These are phyloP conservation scores for Aureobasidium vineae DNA, from an alignment of 2,329 filamentous ascomycete genomes.

Conservation along the genomic window DNA sequence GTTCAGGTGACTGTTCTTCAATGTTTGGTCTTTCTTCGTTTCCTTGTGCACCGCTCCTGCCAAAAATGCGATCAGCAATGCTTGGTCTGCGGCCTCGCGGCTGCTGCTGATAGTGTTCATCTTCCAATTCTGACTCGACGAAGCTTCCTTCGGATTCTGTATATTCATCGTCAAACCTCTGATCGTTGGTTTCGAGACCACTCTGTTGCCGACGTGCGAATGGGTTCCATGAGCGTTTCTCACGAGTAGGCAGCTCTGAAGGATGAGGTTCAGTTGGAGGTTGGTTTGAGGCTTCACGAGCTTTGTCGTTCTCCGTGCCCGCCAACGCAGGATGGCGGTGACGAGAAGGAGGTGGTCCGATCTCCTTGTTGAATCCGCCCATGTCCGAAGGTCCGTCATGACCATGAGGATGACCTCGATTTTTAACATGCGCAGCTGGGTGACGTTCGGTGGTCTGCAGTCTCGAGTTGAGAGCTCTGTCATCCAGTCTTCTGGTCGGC, in stretches of 20 bases:
- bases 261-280: slow-evolving; percentile 6
- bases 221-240: slow-evolving; percentile 6
- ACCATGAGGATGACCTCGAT: neutral
- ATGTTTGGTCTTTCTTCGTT: neutral
- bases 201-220: slow-evolving; percentile 10
- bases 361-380: neutral
- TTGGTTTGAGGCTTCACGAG: neutral
- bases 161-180: slow-evolving; percentile 24
- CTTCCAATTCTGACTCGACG: slow-evolving; percentile 32
- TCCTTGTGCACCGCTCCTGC: slow-evolving; percentile 16
- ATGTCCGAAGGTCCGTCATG: neutral
- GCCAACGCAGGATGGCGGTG: slow-evolving; percentile 12
- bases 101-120: slow-evolving; percentile 31
- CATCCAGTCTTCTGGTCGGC: neutral
- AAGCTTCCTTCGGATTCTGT: slow-evolving; percentile 32
- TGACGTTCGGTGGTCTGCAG: slow-evolving; percentile 21
- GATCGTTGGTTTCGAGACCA: neutral
- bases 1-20: slow-evolving; percentile 29
- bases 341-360: neutral
- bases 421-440: neutral
- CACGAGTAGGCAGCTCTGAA: slow-evolving; percentile 10
- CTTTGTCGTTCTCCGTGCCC: slow-evolving; percentile 13
- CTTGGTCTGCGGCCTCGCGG: slow-evolving; percentile 32
- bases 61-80: slow-evolving; percentile 38
- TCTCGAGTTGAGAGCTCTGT: neutral